phyloP scores from a whole-genome alignment of 2,329 filamentous ascomycete species.

The Xylaria sp. region DNA sequence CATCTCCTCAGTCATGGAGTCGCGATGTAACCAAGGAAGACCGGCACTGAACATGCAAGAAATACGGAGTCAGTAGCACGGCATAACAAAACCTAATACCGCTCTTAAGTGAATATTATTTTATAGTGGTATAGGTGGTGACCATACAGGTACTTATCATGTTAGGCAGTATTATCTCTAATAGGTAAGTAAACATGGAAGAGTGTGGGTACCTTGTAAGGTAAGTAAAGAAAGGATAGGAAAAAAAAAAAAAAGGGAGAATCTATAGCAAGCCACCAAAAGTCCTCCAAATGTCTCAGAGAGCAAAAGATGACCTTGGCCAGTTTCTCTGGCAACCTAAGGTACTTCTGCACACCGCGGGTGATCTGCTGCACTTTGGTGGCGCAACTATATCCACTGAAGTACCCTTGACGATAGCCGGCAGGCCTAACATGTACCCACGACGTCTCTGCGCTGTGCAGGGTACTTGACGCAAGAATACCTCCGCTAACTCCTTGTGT shows the following conservation, averaged over 20 bases:
- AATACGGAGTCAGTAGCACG: slow-evolving; percentile 17
- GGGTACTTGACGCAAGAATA: neutral
- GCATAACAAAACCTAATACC: neutral
- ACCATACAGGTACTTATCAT: no score
- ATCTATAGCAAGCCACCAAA: neutral
- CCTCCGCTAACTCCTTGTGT: neutral
- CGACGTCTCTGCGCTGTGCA: neutral
- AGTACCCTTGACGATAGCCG: neutral
- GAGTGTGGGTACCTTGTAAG: no score
- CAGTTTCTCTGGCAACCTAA: slow-evolving; percentile 7
- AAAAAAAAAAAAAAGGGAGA: neutral
- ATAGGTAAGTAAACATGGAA: no score
- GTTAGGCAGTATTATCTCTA: no score
- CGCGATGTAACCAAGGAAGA: slow-evolving; percentile 1
- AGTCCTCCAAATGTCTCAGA: neutral
- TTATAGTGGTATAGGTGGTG: no score
- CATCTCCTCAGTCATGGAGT: neutral
- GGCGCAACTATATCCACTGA: neutral
- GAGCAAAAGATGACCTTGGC: neutral
- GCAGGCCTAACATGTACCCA: neutral
- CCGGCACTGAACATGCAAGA: slow-evolving; percentile 8
- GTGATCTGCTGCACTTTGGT: neutral
- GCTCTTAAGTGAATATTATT: no score
- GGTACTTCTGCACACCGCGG: neutral
- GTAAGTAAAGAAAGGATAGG: neutral